These are phyloP conservation scores for Monilinia aucupariae DNA, from an alignment of 2,329 filamentous ascomycete genomes.

Conservation along the genomic window DNA sequence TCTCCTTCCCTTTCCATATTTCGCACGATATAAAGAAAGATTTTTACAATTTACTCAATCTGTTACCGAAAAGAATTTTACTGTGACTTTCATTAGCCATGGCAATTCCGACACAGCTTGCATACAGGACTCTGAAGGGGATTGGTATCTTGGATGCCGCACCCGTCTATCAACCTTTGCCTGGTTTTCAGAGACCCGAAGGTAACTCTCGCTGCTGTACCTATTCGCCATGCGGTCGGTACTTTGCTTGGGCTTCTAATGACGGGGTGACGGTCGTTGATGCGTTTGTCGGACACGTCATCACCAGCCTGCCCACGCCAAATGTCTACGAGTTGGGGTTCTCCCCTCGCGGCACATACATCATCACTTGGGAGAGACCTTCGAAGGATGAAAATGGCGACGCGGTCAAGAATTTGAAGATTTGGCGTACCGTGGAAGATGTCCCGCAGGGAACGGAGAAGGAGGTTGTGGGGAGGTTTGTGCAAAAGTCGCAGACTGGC, in stretches of 20 bases:
- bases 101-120: conserved; percentile 89
- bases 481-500: conserved; percentile 90
- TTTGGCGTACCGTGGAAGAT: conserved; percentile 82
- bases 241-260: conserved; percentile 89
- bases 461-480: conserved; percentile 77
- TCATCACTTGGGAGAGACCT: conserved; percentile 95
- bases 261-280: conserved; percentile 84
- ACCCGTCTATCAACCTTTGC: conserved; percentile 77
- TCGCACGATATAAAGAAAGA: conserved; percentile 26
- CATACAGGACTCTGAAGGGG: conserved; percentile 93
- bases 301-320: conserved; percentile 68
- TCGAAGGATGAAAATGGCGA: conserved; percentile 90
- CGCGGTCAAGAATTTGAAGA: conserved; percentile 92
- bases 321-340: conserved; percentile 95
- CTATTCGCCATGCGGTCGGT: conserved; percentile 93
- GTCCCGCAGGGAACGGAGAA: conserved; percentile 48
- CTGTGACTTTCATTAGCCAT: conserved; percentile 89
- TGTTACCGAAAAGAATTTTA: conserved; percentile 26
- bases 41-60: conserved; percentile 20
- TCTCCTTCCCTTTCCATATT: conserved; percentile 15
- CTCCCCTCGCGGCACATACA: conserved; percentile 83
- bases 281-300: conserved; percentile 65
- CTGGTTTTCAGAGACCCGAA: conserved; percentile 81
- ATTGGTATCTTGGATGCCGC: conserved; percentile 91
- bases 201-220: conserved; percentile 90